phyloP scores from a whole-genome alignment of 2,329 filamentous ascomycete genomes.

The Fusarium sp. region DNA sequence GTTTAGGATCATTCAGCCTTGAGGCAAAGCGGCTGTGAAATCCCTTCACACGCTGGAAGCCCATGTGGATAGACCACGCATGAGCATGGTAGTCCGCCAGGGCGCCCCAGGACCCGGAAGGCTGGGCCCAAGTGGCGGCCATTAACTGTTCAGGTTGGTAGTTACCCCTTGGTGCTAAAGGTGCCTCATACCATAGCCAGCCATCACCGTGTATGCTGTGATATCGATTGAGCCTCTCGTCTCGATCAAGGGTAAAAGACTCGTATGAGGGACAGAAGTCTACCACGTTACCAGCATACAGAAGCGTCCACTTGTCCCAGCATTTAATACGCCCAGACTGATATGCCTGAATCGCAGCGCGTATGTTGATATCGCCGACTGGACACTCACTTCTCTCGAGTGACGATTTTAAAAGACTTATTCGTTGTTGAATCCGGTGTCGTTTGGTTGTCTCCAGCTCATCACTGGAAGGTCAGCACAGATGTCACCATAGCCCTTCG shows the following conservation, averaged over 20 bases:
- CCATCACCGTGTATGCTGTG: slow-evolving; percentile 32
- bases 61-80: slow-evolving; percentile 41
- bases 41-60: slow-evolving; percentile 34
- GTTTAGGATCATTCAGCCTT: background rate
- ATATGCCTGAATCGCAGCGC: slow-evolving; percentile 36
- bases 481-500: background rate
- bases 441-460: slow-evolving; percentile 38
- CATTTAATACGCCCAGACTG: slow-evolving; percentile 27
- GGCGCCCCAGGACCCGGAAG: background rate
- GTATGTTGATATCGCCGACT: slow-evolving; percentile 26
- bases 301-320: slow-evolving; percentile 39
- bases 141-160: slow-evolving; percentile 29
- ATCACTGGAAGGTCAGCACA: slow-evolving; percentile 28
- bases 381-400: slow-evolving; percentile 16
- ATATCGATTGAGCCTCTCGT: slow-evolving; percentile 38
- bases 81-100: background rate
- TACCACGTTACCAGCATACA: slow-evolving; percentile 35
- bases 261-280: slow-evolving; percentile 37
- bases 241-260: slow-evolving; percentile 37
- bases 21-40: slow-evolving; percentile 32
- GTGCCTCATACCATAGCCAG: slow-evolving; percentile 42
- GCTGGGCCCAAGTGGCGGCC: slow-evolving; percentile 40
- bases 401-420: slow-evolving; percentile 11
- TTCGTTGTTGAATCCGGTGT: slow-evolving; percentile 24
- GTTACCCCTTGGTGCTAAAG: slow-evolving; percentile 21